Evolutionary conservation across 176 grass and related monocot species (phyloP).

Genomic region (Phyllostachys edulis): DNA sequence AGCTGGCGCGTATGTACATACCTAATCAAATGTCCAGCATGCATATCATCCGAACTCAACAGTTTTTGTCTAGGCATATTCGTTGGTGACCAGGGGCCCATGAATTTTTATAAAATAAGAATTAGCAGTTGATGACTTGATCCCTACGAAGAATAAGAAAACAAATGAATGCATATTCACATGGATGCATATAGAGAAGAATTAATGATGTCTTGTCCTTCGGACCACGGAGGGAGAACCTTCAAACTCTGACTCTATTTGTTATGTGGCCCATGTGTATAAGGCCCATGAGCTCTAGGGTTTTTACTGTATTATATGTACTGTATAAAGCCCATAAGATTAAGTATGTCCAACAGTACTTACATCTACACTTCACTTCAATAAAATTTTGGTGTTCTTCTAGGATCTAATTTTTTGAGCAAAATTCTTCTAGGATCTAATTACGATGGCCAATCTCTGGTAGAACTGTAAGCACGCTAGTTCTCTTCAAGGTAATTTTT

Average conservation of each 20-base stretch:
- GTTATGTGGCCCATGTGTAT: too few relatives aligned
- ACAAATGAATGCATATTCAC: conserved; percentile 1
- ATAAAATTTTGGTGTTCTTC: not conserved
- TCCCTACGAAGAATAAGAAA: not conserved
- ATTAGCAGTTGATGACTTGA: not conserved
- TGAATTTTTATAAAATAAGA: conserved; percentile 2
- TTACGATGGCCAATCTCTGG: not conserved
- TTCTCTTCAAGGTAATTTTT: not conserved
- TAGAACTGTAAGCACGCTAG: not conserved
- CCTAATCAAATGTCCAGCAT: not conserved
- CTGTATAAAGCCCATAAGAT: too few relatives aligned
- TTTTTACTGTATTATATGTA: too few relatives aligned
- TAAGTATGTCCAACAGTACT: conserved; percentile 4
- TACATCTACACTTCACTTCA: not conserved
- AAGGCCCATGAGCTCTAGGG: too few relatives aligned
- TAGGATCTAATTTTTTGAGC: not conserved
- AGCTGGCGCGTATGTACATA: not conserved
- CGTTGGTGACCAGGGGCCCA: too few relatives aligned
- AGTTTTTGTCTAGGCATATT: not conserved
- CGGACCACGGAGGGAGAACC: not conserved
- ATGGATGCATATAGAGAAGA: conserved; percentile 3
- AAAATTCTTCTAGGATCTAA: not conserved
- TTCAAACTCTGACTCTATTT: not conserved
- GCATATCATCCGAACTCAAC: not conserved
- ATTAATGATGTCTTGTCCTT: conserved; percentile 7